A percentile compares a stretch with the other conserved stretches of the same genome.
These are phyloP conservation scores for Vanrija sp. DNA, from an alignment of 1,284 basidiomycete species.

Conservation along the genomic window DNA sequence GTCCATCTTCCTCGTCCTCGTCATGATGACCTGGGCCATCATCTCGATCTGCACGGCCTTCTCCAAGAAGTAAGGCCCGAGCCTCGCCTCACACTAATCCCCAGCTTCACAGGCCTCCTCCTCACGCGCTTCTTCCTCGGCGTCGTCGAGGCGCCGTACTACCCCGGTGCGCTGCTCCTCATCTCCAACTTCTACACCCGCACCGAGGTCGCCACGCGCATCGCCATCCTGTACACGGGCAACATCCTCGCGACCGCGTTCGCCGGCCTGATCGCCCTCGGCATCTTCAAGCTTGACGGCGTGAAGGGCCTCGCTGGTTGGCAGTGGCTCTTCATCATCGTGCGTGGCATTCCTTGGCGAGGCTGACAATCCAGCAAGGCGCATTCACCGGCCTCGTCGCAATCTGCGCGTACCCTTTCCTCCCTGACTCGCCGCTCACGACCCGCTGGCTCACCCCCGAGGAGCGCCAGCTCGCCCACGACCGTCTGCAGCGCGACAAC, in stretches of 20 bases:
- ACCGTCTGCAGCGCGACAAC: conserved; percentile 23
- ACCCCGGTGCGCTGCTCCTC: conserved; percentile 41
- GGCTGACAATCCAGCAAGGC: conserved; percentile 8
- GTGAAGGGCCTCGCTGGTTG: conserved; percentile 18
- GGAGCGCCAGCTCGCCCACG: conserved; percentile 16
- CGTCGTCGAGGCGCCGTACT: conserved; percentile 32
- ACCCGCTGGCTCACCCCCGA: conserved; percentile 15
- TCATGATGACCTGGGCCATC: conserved; percentile 31
- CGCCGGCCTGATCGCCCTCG: conserved; percentile 21
- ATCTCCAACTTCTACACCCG: conserved; percentile 44
- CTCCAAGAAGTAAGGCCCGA: conserved; percentile 13
- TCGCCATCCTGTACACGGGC: conserved; percentile 38
- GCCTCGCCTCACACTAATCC: no score
- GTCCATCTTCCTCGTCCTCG: conserved; percentile 30
- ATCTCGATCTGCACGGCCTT: conserved; percentile 21
- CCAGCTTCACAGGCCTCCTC: conserved; percentile 26
- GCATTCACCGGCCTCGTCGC: conserved; percentile 14
- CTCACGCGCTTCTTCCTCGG: conserved; percentile 43
- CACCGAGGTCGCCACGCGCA: conserved; percentile 40
- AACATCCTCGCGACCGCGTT: conserved; percentile 24
- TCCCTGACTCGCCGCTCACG: conserved; percentile 14
- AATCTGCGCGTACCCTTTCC: conserved; percentile 11
- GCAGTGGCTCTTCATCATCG: conserved; percentile 26
- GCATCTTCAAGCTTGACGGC: conserved; percentile 18
- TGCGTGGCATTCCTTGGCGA: neutral